Evolutionary conservation across 164 flowering plant species (phyloP).

Genomic region (Tetracentron sinense): DNA sequence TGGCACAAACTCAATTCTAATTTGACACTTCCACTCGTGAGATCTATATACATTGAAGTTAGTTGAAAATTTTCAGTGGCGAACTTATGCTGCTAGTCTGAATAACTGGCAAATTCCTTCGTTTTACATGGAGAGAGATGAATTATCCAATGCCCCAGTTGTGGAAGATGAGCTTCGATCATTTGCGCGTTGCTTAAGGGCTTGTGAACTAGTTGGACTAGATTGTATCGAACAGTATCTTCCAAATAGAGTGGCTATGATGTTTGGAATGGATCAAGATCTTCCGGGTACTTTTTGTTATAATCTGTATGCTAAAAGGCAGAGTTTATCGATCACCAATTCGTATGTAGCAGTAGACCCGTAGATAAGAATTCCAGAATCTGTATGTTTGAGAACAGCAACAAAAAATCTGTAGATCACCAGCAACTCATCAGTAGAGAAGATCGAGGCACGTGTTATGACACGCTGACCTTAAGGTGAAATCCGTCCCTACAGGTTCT

Average conservation of each 20-base stretch:
- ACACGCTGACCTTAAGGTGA: too few relatives aligned
- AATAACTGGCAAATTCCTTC: constrained; percentile 8
- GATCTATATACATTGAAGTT: not conserved
- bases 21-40: not conserved
- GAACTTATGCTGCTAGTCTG: constrained; percentile 18
- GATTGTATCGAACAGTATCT: constrained; percentile 21
- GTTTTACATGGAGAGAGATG: constrained; percentile 15
- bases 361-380: too few relatives aligned
- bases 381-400: too few relatives aligned
- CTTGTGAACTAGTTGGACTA: constrained; percentile 29
- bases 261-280: constrained; percentile 36
- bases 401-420: too few relatives aligned
- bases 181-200: constrained; percentile 22
- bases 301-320: too few relatives aligned
- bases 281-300: constrained; percentile 12
- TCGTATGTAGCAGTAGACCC: too few relatives aligned
- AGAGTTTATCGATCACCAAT: too few relatives aligned
- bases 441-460: too few relatives aligned
- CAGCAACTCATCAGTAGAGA: too few relatives aligned
- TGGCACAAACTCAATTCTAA: constrained; percentile 18
- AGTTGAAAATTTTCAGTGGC: constrained; percentile 19
- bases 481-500: too few relatives aligned
- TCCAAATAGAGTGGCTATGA: constrained; percentile 38
- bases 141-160: not conserved
- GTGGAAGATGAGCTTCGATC: constrained; percentile 17